phyloP scores from a whole-genome alignment of 441 rosid species.

The Eutrema salsugineum region DNA sequence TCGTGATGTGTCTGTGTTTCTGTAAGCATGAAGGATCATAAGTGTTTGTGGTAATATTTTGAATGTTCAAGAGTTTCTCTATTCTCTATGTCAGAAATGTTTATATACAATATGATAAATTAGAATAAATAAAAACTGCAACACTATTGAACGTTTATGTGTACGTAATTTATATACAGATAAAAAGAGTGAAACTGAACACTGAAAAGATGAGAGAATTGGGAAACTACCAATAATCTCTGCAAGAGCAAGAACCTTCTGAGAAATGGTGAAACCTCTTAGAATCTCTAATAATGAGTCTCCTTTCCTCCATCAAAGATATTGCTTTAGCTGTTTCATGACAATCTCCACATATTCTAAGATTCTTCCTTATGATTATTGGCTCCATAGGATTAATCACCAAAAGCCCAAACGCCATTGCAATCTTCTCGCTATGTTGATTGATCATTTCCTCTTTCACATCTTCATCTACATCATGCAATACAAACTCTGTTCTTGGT shows the following conservation, averaged over 20 bases:
- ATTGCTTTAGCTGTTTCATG: conserved; percentile 40
- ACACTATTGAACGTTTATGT: neutral
- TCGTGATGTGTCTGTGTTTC: conserved; percentile 9
- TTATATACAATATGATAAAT: neutral
- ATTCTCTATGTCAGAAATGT: neutral
- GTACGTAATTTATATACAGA: neutral
- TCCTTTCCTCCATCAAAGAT: conserved; percentile 41
- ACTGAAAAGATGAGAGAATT: neutral
- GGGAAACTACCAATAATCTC: conserved; percentile 41
- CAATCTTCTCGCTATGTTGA: conserved; percentile 51
- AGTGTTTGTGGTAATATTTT: neutral
- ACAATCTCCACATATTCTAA: conserved; percentile 51
- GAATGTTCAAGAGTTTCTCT: neutral
- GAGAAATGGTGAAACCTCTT: conserved; percentile 54
- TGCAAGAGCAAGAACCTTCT: conserved; percentile 45
- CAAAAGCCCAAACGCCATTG: conserved; percentile 47
- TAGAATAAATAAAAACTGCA: no score
- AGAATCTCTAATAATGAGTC: conserved; percentile 41
- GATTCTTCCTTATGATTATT: conserved; percentile 43
- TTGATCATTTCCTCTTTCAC: conserved; percentile 46
- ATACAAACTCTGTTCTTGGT: conserved; percentile 42
- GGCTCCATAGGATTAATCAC: conserved; percentile 32
- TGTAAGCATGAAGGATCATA: neutral
- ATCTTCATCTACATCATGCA: conserved; percentile 54
- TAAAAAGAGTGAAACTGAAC: neutral